Evolutionary conservation across 177 flowering plant genomes (phyloP).

Genomic region (Tripterygium wilfordii): DNA sequence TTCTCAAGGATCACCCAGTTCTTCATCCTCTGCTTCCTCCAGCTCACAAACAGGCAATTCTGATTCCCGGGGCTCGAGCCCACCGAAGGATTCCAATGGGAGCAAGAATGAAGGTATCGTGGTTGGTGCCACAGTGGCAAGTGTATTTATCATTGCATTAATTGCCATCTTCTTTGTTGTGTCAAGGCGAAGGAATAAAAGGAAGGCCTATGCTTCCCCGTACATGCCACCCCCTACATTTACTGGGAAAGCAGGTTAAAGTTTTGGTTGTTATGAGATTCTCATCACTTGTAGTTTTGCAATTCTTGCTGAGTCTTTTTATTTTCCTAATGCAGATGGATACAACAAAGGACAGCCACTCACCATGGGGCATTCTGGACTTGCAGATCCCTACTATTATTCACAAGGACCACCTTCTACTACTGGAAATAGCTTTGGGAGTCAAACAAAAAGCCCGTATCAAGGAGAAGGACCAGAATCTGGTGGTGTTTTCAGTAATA

Average conservation of each 20-base stretch:
- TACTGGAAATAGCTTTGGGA: conserved; percentile 23
- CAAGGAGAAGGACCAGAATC: conserved; percentile 21
- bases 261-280: not conserved
- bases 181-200: conserved; percentile 23
- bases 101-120: conserved; percentile 6
- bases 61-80: conserved; percentile 1
- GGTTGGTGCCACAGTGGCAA: conserved; percentile 30
- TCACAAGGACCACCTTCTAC: conserved; percentile 6
- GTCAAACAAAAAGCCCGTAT: conserved; percentile 16
- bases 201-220: conserved; percentile 2
- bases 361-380: conserved; percentile 12
- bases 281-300: not conserved
- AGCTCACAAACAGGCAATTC: conserved; percentile 1
- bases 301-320: not conserved
- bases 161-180: conserved; percentile 25
- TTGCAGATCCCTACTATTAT: conserved; percentile 12
- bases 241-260: not conserved
- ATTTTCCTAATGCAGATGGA: conserved; percentile 21
- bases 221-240: conserved; percentile 8
- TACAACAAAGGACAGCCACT: conserved; percentile 17
- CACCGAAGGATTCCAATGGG: not conserved
- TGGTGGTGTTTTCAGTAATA: conserved; percentile 18
- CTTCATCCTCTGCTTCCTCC: not conserved
- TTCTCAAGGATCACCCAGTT: not conserved
- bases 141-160: conserved; percentile 27